phyloP scores from a whole-genome alignment of 2,329 filamentous ascomycete genomes.

The Colletotrichum horii region DNA sequence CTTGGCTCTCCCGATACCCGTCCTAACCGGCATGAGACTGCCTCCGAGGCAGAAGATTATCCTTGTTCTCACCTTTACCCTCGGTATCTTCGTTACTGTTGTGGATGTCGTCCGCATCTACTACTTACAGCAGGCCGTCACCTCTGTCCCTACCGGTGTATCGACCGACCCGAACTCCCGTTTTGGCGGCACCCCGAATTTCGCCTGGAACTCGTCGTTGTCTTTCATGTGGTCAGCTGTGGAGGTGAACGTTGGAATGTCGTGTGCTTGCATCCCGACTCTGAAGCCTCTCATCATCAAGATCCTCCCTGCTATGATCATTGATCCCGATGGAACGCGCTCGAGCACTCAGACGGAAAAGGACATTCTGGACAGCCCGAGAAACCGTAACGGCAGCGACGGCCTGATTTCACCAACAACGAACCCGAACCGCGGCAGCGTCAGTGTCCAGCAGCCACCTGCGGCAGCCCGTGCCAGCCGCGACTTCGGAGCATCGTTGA shows the following conservation, averaged over 20 bases:
- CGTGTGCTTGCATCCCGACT: constrained; percentile 90
- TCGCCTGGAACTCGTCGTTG: constrained; percentile 77
- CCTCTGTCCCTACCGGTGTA: constrained; percentile 40
- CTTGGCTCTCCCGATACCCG: constrained; percentile 84
- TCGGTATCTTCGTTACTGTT: constrained; percentile 86
- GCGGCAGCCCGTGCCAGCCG: neutral
- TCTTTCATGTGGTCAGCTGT: constrained; percentile 94
- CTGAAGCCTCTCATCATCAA: constrained; percentile 83
- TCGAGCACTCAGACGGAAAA: constrained; percentile 33
- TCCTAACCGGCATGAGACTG: constrained; percentile 84
- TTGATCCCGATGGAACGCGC: constrained; percentile 53
- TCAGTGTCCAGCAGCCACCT: constrained; percentile 6
- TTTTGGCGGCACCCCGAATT: constrained; percentile 59
- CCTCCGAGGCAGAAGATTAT: constrained; percentile 88
- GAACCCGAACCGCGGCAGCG: constrained; percentile 3
- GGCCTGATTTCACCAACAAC: constrained; percentile 7
- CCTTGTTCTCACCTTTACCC: constrained; percentile 81
- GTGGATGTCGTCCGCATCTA: constrained; percentile 91
- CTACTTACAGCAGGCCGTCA: constrained; percentile 79
- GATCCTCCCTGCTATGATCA: constrained; percentile 61
- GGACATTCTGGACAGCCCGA: constrained; percentile 24
- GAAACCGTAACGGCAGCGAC: constrained; percentile 21
- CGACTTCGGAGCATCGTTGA: neutral
- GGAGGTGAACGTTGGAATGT: constrained; percentile 89
- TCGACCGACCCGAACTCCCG: constrained; percentile 43